phyloP scores from a whole-genome alignment of 345 rosid species.

The Isatis tinctoria region DNA sequence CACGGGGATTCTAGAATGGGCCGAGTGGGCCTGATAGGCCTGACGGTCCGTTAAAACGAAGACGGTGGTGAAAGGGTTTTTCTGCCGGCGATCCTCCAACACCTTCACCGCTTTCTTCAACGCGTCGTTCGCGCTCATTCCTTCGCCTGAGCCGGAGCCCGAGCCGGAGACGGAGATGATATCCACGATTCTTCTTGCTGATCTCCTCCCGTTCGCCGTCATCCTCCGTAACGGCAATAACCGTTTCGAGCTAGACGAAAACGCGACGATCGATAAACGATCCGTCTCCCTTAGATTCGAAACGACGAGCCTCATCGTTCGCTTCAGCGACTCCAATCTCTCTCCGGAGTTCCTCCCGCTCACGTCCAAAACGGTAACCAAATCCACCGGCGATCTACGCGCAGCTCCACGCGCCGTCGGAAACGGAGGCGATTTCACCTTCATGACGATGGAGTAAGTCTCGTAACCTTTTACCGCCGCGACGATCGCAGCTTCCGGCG shows the following conservation, averaged over 20 bases:
- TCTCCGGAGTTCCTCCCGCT: constrained; percentile 45
- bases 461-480: constrained; percentile 50
- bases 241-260: constrained; percentile 67
- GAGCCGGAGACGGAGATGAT: constrained; percentile 31
- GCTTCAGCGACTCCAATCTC: constrained; percentile 54
- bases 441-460: constrained; percentile 55
- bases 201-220: constrained; percentile 66
- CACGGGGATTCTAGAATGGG: constrained; percentile 42
- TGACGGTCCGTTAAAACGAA: constrained; percentile 55
- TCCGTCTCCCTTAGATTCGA: constrained; percentile 56
- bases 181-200: constrained; percentile 63
- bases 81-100: constrained; percentile 77
- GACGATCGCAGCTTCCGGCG: constrained; percentile 67
- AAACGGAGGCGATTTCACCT: constrained; percentile 53
- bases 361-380: constrained; percentile 65
- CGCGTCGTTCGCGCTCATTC: constrained; percentile 68
- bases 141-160: constrained; percentile 48
- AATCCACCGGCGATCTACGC: constrained; percentile 62
- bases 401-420: constrained; percentile 21
- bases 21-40: constrained; percentile 23
- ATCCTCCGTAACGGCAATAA: constrained; percentile 61
- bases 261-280: constrained; percentile 77
- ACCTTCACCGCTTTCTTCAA: constrained; percentile 83
- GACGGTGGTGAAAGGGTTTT: constrained; percentile 58
- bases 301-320: constrained; percentile 54